phyloP scores from a whole-genome alignment of 148 eudicot species.

The Heliosperma pusillum region DNA sequence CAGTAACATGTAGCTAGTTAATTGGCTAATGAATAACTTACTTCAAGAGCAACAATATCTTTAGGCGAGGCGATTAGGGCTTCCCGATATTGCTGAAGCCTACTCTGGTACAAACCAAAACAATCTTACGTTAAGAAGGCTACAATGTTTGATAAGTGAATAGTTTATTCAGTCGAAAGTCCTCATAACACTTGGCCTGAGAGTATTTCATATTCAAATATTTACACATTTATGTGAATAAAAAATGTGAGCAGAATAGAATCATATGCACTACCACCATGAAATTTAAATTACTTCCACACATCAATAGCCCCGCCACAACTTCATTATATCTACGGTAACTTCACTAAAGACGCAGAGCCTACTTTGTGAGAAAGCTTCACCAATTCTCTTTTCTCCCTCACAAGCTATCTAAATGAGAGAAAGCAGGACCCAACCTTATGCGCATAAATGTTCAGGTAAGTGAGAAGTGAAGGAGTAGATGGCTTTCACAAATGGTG shows the following conservation, averaged over 20 bases:
- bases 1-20: background rate
- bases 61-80: constrained; percentile 62
- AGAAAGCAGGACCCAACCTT: background rate
- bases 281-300: constrained; percentile 1
- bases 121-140: constrained; percentile 22
- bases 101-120: constrained; percentile 48
- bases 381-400: too few species aligned
- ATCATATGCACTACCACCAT: background rate
- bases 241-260: background rate
- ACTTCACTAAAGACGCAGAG: background rate
- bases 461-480: background rate
- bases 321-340: background rate
- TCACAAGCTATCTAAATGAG: background rate
- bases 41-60: constrained; percentile 74
- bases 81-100: constrained; percentile 71
- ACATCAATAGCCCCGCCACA: too few species aligned
- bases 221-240: background rate
- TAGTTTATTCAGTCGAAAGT: background rate
- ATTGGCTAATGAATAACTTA: constrained; percentile 33
- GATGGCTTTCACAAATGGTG: background rate
- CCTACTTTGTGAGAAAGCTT: background rate
- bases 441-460: background rate
- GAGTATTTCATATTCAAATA: background rate
- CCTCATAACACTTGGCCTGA: background rate
- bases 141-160: background rate